Conservation (phyloP, 2,329 filamentous ascomycete species). For the Pseudogymnoascus pannorum region DNA sequence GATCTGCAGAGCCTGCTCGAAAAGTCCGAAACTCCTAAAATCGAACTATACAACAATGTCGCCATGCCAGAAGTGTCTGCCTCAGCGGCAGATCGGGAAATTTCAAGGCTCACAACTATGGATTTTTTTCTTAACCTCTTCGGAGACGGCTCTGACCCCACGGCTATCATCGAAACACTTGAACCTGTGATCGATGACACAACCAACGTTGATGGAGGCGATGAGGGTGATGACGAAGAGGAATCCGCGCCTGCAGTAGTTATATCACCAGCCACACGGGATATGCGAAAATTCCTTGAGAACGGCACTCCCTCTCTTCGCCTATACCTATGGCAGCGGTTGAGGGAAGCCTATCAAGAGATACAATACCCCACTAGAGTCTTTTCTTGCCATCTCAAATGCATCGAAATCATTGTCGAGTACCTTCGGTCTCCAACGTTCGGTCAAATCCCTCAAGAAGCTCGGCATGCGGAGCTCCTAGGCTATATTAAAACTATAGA, state of each 20-base stretch:
- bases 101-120: constrained; percentile 88
- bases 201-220: constrained; percentile 16
- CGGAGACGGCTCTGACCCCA: constrained; percentile 71
- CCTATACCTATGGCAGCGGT: constrained; percentile 80
- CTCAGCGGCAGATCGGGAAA: constrained; percentile 79
- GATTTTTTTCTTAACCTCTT: constrained; percentile 93
- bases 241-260: constrained; percentile 12
- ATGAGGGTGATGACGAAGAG: constrained; percentile 15
- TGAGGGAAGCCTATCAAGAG: constrained; percentile 80
- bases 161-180: constrained; percentile 80
- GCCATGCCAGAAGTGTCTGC: constrained; percentile 82
- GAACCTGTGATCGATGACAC: constrained; percentile 75
- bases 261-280: constrained; percentile 45
- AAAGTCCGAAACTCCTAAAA: constrained; percentile 39
- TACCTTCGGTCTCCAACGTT: constrained; percentile 58
- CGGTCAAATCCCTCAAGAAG: constrained; percentile 46
- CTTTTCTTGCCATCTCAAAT: constrained; percentile 77
- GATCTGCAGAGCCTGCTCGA: constrained; percentile 51
- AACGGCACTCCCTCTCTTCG: constrained; percentile 75
- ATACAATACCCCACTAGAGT: constrained; percentile 85
- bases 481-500: constrained; percentile 74
- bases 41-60: constrained; percentile 72
- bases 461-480: constrained; percentile 64
- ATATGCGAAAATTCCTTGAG: constrained; percentile 79
- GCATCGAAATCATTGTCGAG: constrained; percentile 72